Conservation (phyloP, 2,329 filamentous ascomycete species). For the Coniochaeta sp. region DNA sequence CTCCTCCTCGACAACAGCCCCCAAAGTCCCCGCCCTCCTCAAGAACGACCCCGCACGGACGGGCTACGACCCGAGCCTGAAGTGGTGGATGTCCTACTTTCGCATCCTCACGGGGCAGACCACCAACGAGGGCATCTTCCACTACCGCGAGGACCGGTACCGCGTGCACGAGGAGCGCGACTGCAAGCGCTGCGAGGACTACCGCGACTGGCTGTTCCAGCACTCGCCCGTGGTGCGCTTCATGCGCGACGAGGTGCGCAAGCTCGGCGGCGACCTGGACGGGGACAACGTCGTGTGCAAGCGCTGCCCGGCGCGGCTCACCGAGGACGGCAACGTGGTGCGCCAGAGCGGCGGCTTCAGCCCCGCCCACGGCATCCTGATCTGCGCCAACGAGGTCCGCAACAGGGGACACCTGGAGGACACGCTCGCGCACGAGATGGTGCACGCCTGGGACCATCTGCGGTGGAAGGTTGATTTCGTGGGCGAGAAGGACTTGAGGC, state of each 20-base stretch:
- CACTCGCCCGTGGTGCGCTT: constrained; percentile 85
- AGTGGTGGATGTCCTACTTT: constrained; percentile 81
- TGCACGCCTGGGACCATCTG: constrained; percentile 91
- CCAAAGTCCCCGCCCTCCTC: constrained; percentile 25
- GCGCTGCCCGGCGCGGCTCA: constrained; percentile 59
- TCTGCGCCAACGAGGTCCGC: constrained; percentile 88
- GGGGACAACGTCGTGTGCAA: constrained; percentile 72
- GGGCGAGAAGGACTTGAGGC: constrained; percentile 65
- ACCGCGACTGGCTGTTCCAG: constrained; percentile 75
- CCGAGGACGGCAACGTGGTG: constrained; percentile 53
- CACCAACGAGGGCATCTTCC: constrained; percentile 58
- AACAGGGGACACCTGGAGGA: constrained; percentile 82
- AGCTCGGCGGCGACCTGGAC: constrained; percentile 71
- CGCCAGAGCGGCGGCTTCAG: constrained; percentile 74
- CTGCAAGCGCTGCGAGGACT: constrained; percentile 72
- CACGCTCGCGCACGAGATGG: constrained; percentile 93
- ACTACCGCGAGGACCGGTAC: constrained; percentile 75
- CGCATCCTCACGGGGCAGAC: constrained; percentile 69
- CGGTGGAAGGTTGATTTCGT: constrained; percentile 82
- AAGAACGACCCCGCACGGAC: constrained; percentile 54
- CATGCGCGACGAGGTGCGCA: constrained; percentile 71
- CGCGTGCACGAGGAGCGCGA: constrained; percentile 67
- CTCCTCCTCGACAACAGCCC: not conserved
- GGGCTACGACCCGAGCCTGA: constrained; percentile 53
- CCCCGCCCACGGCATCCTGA: constrained; percentile 75